These are phyloP conservation scores for Erysimum cheiri DNA, from an alignment of 441 rosid genomes.

Conservation along the genomic window DNA sequence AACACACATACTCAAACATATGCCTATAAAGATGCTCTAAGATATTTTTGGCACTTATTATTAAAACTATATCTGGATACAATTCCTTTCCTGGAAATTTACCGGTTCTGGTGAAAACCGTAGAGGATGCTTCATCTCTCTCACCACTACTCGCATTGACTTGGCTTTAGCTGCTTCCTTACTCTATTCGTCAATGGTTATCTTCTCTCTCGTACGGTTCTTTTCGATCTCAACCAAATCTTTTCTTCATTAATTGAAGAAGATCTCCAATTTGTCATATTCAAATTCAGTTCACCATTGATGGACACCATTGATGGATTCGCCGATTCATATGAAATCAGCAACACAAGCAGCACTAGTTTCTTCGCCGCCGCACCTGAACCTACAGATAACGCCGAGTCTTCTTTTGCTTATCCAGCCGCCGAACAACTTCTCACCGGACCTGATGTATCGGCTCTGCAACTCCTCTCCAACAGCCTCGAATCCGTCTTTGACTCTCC, in stretches of 20 bases:
- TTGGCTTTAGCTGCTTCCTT: slow-evolving; percentile 5
- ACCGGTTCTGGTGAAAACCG: background rate
- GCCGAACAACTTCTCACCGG: slow-evolving; percentile 41
- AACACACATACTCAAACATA: no score
- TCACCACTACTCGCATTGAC: slow-evolving; percentile 18
- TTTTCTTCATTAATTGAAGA: background rate
- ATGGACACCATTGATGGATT: slow-evolving; percentile 65
- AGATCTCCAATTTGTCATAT: slow-evolving; percentile 8
- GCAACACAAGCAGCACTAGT: slow-evolving; percentile 67
- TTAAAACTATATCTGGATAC: background rate
- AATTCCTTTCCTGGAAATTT: slow-evolving; percentile 1
- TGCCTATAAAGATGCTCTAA: no score
- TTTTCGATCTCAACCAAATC: background rate
- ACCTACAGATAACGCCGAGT: slow-evolving; percentile 27
- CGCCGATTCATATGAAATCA: slow-evolving; percentile 71
- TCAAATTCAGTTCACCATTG: background rate
- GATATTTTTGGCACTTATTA: no score
- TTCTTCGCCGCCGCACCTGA: slow-evolving; percentile 38
- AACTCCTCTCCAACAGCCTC: slow-evolving; percentile 60
- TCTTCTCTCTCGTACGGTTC: background rate
- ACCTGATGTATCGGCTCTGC: slow-evolving; percentile 50
- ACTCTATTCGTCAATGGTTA: background rate
- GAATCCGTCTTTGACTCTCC: slow-evolving; percentile 58
- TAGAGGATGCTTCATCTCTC: slow-evolving; percentile 2
- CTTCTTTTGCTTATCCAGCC: slow-evolving; percentile 39